Evolutionary conservation across 306 rosid genomes (phyloP).

Genomic region (Prinsepia uniflora): DNA sequence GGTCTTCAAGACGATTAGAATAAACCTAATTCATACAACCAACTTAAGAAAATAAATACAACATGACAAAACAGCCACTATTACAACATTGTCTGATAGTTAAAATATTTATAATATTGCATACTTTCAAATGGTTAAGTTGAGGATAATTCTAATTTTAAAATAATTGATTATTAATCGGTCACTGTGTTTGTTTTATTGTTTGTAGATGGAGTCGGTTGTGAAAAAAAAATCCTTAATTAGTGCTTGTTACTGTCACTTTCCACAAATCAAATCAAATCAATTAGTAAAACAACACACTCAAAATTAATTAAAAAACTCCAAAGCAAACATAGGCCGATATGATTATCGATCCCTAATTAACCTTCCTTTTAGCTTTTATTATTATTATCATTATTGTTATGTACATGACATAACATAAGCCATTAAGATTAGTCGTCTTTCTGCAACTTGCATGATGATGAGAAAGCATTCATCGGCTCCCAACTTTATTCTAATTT

Average conservation of each 20-base stretch:
- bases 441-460: constrained; percentile 26
- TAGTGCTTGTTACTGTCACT: constrained; percentile 31
- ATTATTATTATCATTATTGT: no score
- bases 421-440: constrained; percentile 10
- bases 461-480: constrained; percentile 14
- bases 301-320: constrained; percentile 15
- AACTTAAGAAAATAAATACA: no score
- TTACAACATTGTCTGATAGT: no score
- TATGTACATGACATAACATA: no score
- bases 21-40: no score
- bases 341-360: constrained; percentile 13
- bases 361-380: not conserved
- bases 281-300: constrained; percentile 25
- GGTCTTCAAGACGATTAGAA: no score
- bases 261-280: constrained; percentile 14
- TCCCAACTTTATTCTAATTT: constrained; percentile 16
- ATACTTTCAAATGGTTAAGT: no score
- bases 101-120: no score
- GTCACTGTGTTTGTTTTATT: constrained; percentile 20
- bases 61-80: no score
- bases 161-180: no score
- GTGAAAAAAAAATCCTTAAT: constrained; percentile 10
- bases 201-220: not conserved
- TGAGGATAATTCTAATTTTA: no score
- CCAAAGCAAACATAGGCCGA: constrained; percentile 16